A percentile compares a stretch with the other conserved stretches of the same genome.
phyloP scores from a whole-genome alignment of 1,284 basidiomycete genomes.

The Wolfiporia cocos region DNA sequence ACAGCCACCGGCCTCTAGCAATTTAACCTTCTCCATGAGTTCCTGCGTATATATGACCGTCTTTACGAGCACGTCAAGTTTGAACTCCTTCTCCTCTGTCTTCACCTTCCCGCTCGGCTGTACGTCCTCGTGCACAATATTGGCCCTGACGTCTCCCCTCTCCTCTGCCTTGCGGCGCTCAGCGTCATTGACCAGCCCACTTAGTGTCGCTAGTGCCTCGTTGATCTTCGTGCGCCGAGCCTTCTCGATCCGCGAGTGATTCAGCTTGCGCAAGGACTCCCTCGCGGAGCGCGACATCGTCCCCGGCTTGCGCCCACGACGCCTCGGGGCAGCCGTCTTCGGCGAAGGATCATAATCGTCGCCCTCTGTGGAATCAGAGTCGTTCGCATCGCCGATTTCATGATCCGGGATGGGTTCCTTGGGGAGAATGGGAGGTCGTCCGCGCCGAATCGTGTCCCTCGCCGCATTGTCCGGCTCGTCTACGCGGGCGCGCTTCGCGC shows the following conservation, averaged over 20 bases:
- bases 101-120: conserved; percentile 30
- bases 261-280: conserved; percentile 73
- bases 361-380: conserved; percentile 19
- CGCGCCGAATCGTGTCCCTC: conserved; percentile 9
- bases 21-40: conserved; percentile 43
- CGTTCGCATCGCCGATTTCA: conserved; percentile 15
- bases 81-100: conserved; percentile 68
- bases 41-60: conserved; percentile 68
- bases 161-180: conserved; percentile 18
- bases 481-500: conserved; percentile 41
- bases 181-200: conserved; percentile 49
- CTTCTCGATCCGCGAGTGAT: conserved; percentile 82
- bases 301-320: conserved; percentile 65
- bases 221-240: conserved; percentile 80
- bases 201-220: conserved; percentile 63
- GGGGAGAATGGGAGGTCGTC: conserved; percentile 20
- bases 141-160: conserved; percentile 26
- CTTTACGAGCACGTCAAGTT: conserved; percentile 72
- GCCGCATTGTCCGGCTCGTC: conserved; percentile 9
- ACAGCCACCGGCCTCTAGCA: conserved; percentile 36
- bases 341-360: conserved; percentile 25
- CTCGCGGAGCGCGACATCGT: conserved; percentile 63
- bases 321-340: conserved; percentile 28
- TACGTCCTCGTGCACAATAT: conserved; percentile 14
- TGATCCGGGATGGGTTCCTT: conserved; percentile 18